Base-by-base conservation (phyloP, 805 yeast species). In the Ogataea chonburiensis region DNA sequence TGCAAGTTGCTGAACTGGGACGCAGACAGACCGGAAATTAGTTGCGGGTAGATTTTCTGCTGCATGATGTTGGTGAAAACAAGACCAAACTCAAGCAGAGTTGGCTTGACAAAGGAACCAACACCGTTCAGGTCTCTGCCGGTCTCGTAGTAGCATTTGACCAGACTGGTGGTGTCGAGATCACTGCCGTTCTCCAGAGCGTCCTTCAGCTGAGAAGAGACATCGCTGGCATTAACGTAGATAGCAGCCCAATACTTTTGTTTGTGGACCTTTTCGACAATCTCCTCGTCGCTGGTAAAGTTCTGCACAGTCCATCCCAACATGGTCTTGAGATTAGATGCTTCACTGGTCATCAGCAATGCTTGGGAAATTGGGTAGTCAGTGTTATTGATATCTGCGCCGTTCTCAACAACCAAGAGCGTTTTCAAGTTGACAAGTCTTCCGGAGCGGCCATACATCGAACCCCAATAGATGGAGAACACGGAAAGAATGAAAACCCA, bases 231-330 rank as follows among this genome's bases (percentile, higher is more conserved):
- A 14, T 55, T 49, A 21, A 82, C 73, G 43, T 76, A 73, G 22
- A 81, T 60, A 0, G 81, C 73, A 16, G 73, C 70, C 93, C 91
- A 84, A 49, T 69, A 80, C 12, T 70, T 50, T 55, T 79, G 75
- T 34, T 70, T 71, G 47, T 73, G 76, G 3, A 83, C 68, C 35
- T 60, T 59, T 21, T 67, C 47, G 25, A 56, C 22, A 14, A 79
- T 53, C 45, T 73, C 71, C 4, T 64, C 65, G 21, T 55, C 61
- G 4, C 32, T 30, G 21, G 49, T 42, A 31, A 31, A 39, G n/a
- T 64, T 53, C 31, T 43, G 52, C 15, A 68, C 35, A 5, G 45
- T 44, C 76, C 77, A 70, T 14, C 58, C 57, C 1, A 70, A 70
- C 3, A 42, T 38, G 1, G 31, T 7, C n/a, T 38, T 27, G 3